Conservation (phyloP, 441 rosid genomes). For the Populus hybrid region DNA sequence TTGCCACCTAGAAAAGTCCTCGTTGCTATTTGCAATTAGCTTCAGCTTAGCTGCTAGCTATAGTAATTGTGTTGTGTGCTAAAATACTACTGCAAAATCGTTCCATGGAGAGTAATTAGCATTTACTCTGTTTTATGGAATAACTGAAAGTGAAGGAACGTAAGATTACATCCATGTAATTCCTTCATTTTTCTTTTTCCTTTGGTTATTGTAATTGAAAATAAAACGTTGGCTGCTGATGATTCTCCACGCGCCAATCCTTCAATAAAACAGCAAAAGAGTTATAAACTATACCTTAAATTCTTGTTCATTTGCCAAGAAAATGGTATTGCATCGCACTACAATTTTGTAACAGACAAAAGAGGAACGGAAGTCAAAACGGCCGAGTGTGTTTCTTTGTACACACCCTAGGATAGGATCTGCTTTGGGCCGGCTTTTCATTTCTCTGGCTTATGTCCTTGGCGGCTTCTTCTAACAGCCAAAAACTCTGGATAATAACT, state of each 20-base stretch:
- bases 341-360: neutral
- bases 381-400: neutral
- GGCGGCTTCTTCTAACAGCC: no score
- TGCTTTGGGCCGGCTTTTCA: no score
- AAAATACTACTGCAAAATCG: neutral
- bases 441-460: no score
- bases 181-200: neutral
- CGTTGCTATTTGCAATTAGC: conserved; percentile 59
- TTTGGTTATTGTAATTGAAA: neutral
- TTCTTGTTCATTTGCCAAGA: neutral
- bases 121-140: neutral
- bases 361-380: neutral
- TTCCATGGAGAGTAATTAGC: neutral
- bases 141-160: neutral
- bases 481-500: no score
- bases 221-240: neutral
- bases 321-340: neutral
- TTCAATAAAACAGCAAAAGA: neutral
- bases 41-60: neutral
- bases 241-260: neutral
- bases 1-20: conserved; percentile 55
- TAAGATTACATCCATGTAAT: neutral
- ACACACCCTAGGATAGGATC: neutral
- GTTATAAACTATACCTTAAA: neutral
- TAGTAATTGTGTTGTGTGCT: neutral